Evolutionary conservation across 2,329 filamentous ascomycete species (phyloP).

Genomic region (Westerdykella sp.): DNA sequence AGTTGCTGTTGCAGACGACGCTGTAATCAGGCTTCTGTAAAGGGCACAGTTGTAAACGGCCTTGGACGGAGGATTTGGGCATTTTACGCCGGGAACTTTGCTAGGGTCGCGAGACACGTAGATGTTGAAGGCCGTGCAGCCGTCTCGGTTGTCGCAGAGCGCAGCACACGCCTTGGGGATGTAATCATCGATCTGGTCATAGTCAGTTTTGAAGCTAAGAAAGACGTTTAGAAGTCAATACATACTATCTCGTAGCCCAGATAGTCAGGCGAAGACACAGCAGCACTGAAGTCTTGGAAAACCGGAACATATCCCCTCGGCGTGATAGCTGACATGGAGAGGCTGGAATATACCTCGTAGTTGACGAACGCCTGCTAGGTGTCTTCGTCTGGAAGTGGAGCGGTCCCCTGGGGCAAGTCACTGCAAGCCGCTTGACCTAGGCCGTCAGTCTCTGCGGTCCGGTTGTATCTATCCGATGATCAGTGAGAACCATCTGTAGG

Average conservation of each 20-base stretch:
- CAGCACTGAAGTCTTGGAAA: constrained; percentile 5
- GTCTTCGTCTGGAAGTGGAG: no score
- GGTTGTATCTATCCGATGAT: no score
- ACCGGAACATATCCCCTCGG: constrained; percentile 4
- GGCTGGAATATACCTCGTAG: no score
- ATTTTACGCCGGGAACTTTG: constrained; percentile 4
- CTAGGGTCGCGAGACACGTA: constrained; percentile 13
- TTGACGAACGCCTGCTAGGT: no score
- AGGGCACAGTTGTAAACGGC: constrained; percentile 10
- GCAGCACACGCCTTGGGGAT: constrained; percentile 4
- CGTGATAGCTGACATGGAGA: not conserved
- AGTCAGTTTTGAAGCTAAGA: no score
- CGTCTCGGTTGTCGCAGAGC: constrained; percentile 1
- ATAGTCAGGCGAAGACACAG: constrained; percentile 6
- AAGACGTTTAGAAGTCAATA: no score
- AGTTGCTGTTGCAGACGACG: constrained; percentile 5
- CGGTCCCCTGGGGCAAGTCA: no score
- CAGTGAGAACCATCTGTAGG: no score
- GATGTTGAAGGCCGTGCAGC: constrained; percentile 16
- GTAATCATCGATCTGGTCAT: constrained; percentile 3
- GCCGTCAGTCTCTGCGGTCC: no score
- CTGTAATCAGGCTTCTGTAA: constrained; percentile 4
- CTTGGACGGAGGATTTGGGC: constrained; percentile 14
- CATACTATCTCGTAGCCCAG: constrained; percentile 1
- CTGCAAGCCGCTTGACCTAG: no score